Base-by-base conservation (phyloP, 768 basidiomycete genomes). In the Phlebiopsis gigantea region DNA sequence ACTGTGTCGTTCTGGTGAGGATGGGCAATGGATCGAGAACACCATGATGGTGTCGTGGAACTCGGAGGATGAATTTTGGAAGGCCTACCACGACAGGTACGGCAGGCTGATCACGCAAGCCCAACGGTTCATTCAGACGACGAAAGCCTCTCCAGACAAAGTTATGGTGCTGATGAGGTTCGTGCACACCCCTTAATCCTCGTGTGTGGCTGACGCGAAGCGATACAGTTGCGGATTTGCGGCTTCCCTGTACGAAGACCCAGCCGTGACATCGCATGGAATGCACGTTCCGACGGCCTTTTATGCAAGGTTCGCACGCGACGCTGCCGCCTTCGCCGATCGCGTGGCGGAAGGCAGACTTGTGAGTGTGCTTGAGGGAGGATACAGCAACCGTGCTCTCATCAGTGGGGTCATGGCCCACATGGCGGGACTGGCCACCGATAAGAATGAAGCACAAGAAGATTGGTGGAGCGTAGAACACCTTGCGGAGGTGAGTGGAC, bases 291-390 rank as follows among this genome's bases (percentile, higher is more conserved):
- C 94, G 0, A 78, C 85, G 0, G 82, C 84, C 0, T 97, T 97
- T 69, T 98, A 88, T 69, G 73, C 87, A 62, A 85, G 82, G 9
- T 96, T 97, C 63, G 84, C 92, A 0, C 76, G 72, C 4, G 92
- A 96, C 62, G 81, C 82, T 0, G 75, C 80, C 53, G 67, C 63
- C 0, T 79, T 99, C 53, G 85, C 88, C 5, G 79, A 87, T 28
- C 62, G 68, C 43, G 84, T 84, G 61, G 83, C 90, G 0, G 64
- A 68, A 1, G 92, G 93, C 0, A 78, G 84, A 34, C 62, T 96
- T 4, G 77, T 98, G 42, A 93, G 91, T 61, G 89, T 97, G 0
- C 81, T 99, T 1, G 96, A 99, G 72, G 96, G 96, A 1, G 96
- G 95, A 1, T 98, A 98, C 66, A 90, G 90, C 62, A 93, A 98